Base-by-base conservation (phyloP, 306 rosid genomes). In the Trifolium subterraneum region DNA sequence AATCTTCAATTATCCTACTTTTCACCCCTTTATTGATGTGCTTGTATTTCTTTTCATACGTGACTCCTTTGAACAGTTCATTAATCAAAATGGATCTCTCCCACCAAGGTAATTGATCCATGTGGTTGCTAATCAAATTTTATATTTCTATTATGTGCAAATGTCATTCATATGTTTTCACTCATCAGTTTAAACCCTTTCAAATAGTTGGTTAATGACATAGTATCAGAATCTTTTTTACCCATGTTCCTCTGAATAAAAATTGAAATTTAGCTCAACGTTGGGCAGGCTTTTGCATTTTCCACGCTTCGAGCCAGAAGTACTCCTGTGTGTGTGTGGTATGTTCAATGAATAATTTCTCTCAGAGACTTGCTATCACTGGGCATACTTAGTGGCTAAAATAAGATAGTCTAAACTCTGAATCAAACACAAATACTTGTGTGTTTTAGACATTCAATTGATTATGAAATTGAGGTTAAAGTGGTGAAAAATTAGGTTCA, bases 91-190 rank as follows among this genome's bases (percentile, higher is more conserved):
- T 68, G 87, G 81, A 74, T 69, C 84, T 76, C 59, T 67, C 52
- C 84, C 78, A 23, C 56, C 81, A 36, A 91, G 97, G 97, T 93
- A 86, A 75, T 67, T 12, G 38, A 33, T 50, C 66, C 41, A 48
- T 47, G 12, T 68, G 71, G n/a, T 81, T 75, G 29, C 68, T 74
- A 63, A 55, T 58, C 69, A 39, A 25, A 16, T 79, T 65, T 22
- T 66, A 15, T 63, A 38, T 54, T 48, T 78, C 47, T 65, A 45
- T 41, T 65, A 64, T 29, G 38, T 64, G 7, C 45, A 64, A 64
- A 64, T 18, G 5, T n/a, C 50, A 18, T 38, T 64, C 50, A 64
- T 38, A 10, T 64, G 70, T 22, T 64, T 64, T 64, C 70, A 38
- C 70, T 13, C 10, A 63, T 11, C 29, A 64, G 18, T 20, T 38